phyloP scores from a whole-genome alignment of 768 basidiomycete species.

The Dacryopinax spathularia region DNA sequence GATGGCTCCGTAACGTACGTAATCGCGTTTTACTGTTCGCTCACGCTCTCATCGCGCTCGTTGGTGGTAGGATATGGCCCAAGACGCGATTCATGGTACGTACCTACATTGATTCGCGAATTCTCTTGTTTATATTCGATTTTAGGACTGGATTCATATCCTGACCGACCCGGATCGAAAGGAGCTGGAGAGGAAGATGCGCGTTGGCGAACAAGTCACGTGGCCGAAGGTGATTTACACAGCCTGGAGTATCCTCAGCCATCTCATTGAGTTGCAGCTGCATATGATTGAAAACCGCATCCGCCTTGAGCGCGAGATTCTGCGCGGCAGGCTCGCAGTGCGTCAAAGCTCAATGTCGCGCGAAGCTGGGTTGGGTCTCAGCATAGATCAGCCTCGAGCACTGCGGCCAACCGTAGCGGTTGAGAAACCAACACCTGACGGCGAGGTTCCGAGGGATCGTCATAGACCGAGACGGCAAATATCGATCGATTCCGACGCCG shows the following conservation, averaged over 20 bases:
- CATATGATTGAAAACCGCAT: slow-evolving; percentile 91
- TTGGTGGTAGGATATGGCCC: slow-evolving; percentile 57
- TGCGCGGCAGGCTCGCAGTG: slow-evolving; percentile 58
- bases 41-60: slow-evolving; percentile 21
- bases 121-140: slow-evolving; percentile 3
- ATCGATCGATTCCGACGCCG: not conserved
- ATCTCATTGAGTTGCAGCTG: slow-evolving; percentile 33
- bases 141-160: slow-evolving; percentile 68
- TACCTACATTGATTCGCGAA: slow-evolving; percentile 9
- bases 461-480: not conserved
- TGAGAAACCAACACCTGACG: not conserved
- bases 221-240: slow-evolving; percentile 71
- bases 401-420: not conserved
- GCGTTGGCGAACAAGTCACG: slow-evolving; percentile 77
- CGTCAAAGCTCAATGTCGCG: slow-evolving; percentile 25
- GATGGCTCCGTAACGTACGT: slow-evolving; percentile 76
- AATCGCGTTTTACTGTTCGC: slow-evolving; percentile 7
- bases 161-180: slow-evolving; percentile 67
- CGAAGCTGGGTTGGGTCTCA: not conserved
- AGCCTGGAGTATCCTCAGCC: not conserved
- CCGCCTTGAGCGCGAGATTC: slow-evolving; percentile 68
- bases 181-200: slow-evolving; percentile 76
- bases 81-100: slow-evolving; percentile 60
- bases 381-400: not conserved
- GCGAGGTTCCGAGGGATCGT: not conserved